A percentile compares a stretch with the other conserved stretches of the same genome.
These are phyloP conservation scores for Xylariaceae sp. DNA, from an alignment of 2,329 filamentous ascomycete species.

Conservation along the genomic window DNA sequence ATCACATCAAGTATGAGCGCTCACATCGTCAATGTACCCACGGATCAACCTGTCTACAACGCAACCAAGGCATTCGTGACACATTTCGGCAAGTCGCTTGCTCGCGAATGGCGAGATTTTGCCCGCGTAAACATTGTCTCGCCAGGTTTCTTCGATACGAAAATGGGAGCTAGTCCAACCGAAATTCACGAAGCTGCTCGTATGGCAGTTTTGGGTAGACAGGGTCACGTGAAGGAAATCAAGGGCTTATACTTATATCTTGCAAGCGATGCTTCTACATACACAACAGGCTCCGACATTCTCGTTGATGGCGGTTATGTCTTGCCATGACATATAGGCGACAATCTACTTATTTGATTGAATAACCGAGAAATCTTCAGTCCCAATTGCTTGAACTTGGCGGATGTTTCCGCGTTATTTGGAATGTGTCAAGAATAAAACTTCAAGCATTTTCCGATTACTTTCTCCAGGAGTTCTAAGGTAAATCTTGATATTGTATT, in stretches of 20 bases:
- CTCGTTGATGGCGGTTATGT: slow-evolving; percentile 20
- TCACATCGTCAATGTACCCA: slow-evolving; percentile 48
- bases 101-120: slow-evolving; percentile 54
- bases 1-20: slow-evolving; percentile 38
- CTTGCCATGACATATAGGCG: slow-evolving; percentile 8
- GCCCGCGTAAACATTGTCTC: slow-evolving; percentile 54
- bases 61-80: slow-evolving; percentile 52
- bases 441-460: no score
- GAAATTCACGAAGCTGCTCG: slow-evolving; percentile 14
- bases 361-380: no score
- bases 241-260: slow-evolving; percentile 20
- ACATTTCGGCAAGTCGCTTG: slow-evolving; percentile 53
- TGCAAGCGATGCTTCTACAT: slow-evolving; percentile 19
- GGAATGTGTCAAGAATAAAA: no score
- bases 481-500: no score
- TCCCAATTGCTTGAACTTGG: no score
- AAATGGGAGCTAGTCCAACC: slow-evolving; percentile 15
- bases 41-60: slow-evolving; percentile 55
- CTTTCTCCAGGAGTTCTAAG: no score
- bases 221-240: slow-evolving; percentile 20
- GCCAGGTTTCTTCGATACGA: slow-evolving; percentile 51
- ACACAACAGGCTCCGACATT: slow-evolving; percentile 17
- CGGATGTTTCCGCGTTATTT: no score
- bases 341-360: no score
- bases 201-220: slow-evolving; percentile 18